phyloP scores from a whole-genome alignment of 805 yeast species.

The Ogataea ramenticola region DNA sequence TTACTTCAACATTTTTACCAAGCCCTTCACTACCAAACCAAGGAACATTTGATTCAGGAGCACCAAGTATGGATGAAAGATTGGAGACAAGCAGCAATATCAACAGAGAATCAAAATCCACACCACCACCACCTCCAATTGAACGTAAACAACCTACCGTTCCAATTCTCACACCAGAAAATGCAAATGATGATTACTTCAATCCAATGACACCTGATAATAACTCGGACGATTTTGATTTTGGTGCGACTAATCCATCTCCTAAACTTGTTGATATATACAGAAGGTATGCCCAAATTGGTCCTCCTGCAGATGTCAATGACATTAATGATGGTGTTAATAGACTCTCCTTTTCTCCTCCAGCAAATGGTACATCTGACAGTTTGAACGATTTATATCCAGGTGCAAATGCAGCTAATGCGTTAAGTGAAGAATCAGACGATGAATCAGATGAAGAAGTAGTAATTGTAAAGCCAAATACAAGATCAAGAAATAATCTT shows the following conservation, averaged over 20 bases:
- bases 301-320: conserved; percentile 5
- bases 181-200: neutral
- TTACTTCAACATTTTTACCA: neutral
- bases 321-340: conserved; percentile 4
- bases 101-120: neutral
- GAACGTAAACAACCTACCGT: neutral
- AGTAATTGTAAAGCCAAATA: conserved; percentile 14
- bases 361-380: conserved; percentile 8
- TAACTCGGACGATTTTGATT: neutral
- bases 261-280: conserved; percentile 25
- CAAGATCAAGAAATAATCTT: conserved; percentile 5
- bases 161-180: neutral
- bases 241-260: conserved; percentile 9
- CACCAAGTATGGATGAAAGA: neutral
- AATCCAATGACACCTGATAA: neutral
- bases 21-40: neutral
- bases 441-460: conserved; percentile 14
- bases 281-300: conserved; percentile 25
- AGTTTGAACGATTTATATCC: neutral
- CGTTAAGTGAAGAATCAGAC: conserved; percentile 4
- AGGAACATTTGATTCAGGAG: neutral
- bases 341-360: conserved; percentile 4
- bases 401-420: no score
- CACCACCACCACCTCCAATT: neutral
- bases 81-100: no score